Evolutionary conservation across 768 basidiomycete species (phyloP).

Genomic region (Serendipita indica): DNA sequence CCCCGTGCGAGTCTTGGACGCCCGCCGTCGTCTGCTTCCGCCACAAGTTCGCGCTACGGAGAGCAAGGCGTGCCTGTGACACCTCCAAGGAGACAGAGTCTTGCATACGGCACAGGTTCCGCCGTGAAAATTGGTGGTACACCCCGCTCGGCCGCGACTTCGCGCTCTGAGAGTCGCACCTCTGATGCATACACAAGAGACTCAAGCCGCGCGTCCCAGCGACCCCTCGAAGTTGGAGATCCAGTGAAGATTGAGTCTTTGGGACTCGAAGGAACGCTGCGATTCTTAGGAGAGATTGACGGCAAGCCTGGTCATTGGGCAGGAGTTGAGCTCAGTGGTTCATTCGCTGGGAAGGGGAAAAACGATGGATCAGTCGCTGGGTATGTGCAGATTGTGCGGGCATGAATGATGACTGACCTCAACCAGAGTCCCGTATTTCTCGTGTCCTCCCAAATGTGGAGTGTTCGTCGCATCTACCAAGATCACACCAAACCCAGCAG

Average conservation of each 20-base stretch:
- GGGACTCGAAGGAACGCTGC: slow-evolving; percentile 72
- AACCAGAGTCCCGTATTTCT: slow-evolving; percentile 36
- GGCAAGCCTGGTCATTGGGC: slow-evolving; percentile 87
- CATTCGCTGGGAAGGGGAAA: slow-evolving; percentile 84
- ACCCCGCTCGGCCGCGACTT: slow-evolving; percentile 1
- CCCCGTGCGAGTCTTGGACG: slow-evolving; percentile 6
- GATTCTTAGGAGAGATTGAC: slow-evolving; percentile 72
- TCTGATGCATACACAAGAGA: slow-evolving; percentile 42
- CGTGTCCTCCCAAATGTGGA: slow-evolving; percentile 71
- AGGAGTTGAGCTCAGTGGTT: slow-evolving; percentile 77
- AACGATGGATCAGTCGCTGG: slow-evolving; percentile 83
- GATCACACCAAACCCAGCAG: slow-evolving; percentile 62
- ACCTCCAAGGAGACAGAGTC: not conserved
- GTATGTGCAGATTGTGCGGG: slow-evolving; percentile 36
- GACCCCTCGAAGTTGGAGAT: slow-evolving; percentile 56
- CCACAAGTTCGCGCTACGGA: slow-evolving; percentile 7
- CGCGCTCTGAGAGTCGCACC: slow-evolving; percentile 48
- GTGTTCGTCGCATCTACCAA: slow-evolving; percentile 80
- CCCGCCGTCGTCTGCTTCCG: slow-evolving; percentile 12
- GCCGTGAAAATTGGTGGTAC: not conserved
- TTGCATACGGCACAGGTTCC: not conserved
- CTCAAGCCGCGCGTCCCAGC: slow-evolving; percentile 29
- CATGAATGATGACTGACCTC: slow-evolving; percentile 8
- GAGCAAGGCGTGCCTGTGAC: not conserved
- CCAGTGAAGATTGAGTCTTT: slow-evolving; percentile 75